Evolutionary conservation across 2,329 filamentous ascomycete species (phyloP), one percentile per base, ranked within the genome.

Genomic region (Epichloe uncinata): DNA sequence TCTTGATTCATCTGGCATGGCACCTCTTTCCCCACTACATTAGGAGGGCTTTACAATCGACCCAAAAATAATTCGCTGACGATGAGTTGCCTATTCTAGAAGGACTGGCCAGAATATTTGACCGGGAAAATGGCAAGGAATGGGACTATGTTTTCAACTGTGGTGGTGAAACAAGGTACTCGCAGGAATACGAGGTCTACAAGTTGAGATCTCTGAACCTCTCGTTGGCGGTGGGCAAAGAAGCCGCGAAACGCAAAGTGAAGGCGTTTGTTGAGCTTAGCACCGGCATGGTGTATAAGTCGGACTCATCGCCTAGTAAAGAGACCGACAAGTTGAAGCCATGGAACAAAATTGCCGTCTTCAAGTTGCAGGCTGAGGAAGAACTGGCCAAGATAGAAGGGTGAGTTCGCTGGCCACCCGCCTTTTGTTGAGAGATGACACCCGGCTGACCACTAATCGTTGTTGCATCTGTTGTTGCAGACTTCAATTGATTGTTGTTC

Each of bases 141-240:
- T 97, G 89, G 78, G 91, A 97, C 70, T 97, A 91, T 64, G 89
- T 98, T 61, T 95, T 97, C 79, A 97, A 98, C 74, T 96, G 93
- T 69, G 93, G 91, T 58, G 93, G 93, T 58, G 93, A 98, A 71
- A 95, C 91, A 38, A 82, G 89, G 63, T 93, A 93, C 71, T 94
- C 87, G 34, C 91, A 97, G 64, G 89, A 95, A 55, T 89, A 96
- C 64, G 93, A 96, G 66, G 88, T 97, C 50, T 98, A 98, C 75
- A 88, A 88, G 68, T 75, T 93, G 60, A 86, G 91, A 58, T 94
- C 87, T 56, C 78, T 91, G 59, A 82, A 80, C 53, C 75, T 97
- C 54, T 91, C 88, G 56, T 69, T 95, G 53, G 81, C 84, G 3
- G 73, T 95, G 37, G 91, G 85, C 52, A 81, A 79, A 56, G 91